These are phyloP conservation scores for Besnoitia besnoiti DNA, from an alignment of 169 alveolate species.

Conservation along the genomic window DNA sequence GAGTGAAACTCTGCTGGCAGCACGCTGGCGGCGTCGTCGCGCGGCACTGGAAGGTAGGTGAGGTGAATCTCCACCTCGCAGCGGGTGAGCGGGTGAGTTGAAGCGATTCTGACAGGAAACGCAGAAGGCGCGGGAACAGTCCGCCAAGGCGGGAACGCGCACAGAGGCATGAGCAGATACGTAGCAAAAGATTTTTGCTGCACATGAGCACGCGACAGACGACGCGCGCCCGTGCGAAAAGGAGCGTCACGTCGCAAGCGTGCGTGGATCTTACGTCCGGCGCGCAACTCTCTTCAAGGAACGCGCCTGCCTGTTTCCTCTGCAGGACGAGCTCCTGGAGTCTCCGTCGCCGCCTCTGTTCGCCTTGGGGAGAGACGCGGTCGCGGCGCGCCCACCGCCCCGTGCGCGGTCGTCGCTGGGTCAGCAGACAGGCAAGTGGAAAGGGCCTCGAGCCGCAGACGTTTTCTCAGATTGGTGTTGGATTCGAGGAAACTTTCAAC, in stretches of 20 bases:
- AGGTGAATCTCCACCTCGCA: no score
- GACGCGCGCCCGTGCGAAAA: not conserved
- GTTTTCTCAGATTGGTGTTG: not conserved
- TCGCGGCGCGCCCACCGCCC: not conserved
- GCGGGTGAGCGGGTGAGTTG: no score
- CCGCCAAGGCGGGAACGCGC: not conserved
- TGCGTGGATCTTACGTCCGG: no score
- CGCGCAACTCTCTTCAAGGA: no score
- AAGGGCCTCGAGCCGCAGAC: not conserved
- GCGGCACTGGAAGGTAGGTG: not conserved
- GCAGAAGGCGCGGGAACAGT: not conserved
- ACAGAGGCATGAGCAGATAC: not conserved
- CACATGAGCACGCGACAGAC: not conserved
- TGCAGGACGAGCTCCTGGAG: slow-evolving; percentile 5
- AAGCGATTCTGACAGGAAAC: no score
- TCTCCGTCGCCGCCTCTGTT: slow-evolving; percentile 12
- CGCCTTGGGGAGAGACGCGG: not conserved
- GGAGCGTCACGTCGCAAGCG: no score
- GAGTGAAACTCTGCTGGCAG: slow-evolving; percentile 34
- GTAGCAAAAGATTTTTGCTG: not conserved
- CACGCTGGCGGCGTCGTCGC: slow-evolving; percentile 11
- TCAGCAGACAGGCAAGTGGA: slow-evolving; percentile 10
- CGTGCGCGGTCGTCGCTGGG: slow-evolving; percentile 2
- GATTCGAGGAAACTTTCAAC: not conserved
- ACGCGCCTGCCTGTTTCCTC: not conserved